These are phyloP conservation scores for Colletotrichum noveboracense DNA, from an alignment of 2,329 filamentous ascomycete species.

Conservation along the genomic window DNA sequence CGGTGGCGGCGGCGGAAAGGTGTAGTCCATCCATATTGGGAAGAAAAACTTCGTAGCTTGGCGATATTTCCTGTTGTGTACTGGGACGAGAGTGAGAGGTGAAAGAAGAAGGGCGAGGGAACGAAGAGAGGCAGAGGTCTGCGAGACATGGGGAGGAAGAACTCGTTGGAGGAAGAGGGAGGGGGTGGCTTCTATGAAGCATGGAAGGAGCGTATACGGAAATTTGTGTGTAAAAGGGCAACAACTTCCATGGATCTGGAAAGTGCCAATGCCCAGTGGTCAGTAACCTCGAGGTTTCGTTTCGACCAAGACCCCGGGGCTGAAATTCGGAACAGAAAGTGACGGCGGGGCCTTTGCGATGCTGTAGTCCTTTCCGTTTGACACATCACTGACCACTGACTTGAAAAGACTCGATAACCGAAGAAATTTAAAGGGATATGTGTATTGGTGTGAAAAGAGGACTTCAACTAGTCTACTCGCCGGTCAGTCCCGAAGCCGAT, in stretches of 20 bases:
- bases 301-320: background rate
- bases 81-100: accelerated
- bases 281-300: background rate
- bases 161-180: background rate
- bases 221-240: background rate
- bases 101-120: background rate
- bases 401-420: background rate
- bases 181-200: background rate
- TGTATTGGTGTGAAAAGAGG: background rate
- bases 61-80: background rate
- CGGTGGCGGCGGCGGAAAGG: background rate
- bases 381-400: background rate
- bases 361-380: background rate
- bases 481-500: background rate
- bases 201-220: background rate
- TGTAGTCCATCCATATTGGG: background rate
- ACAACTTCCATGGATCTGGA: background rate
- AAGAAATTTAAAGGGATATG: background rate
- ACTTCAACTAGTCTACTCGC: background rate
- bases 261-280: background rate
- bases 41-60: background rate
- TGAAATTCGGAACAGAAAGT: background rate
- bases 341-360: background rate
- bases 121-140: background rate
- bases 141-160: background rate